Conservation (phyloP, 495 filamentous ascomycete genomes). For the Xylaria longipes region DNA sequence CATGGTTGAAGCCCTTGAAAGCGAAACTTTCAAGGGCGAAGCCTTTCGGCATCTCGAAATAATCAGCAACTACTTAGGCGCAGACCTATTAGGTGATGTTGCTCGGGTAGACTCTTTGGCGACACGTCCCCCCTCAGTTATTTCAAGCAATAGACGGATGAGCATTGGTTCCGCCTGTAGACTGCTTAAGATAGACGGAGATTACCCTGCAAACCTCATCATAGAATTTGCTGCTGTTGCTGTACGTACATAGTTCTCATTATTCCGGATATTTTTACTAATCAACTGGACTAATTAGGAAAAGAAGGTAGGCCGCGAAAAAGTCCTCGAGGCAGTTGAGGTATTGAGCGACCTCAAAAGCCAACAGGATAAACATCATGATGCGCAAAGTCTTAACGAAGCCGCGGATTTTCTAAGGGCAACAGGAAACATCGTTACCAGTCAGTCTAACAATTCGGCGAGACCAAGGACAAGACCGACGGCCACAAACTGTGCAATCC, state of each 20-base stretch:
- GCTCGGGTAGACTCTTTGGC: slow-evolving; percentile 25
- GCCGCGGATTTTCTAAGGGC: slow-evolving; percentile 32
- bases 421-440: slow-evolving; percentile 10
- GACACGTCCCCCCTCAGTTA: neutral
- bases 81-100: slow-evolving; percentile 32
- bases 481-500: neutral
- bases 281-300: slow-evolving; percentile 23
- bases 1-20: slow-evolving; percentile 18
- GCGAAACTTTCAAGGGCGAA: slow-evolving; percentile 21
- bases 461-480: neutral
- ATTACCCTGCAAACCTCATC: slow-evolving; percentile 38
- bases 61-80: slow-evolving; percentile 30
- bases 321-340: slow-evolving; percentile 35
- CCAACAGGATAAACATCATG: slow-evolving; percentile 25
- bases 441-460: neutral
- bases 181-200: slow-evolving; percentile 28
- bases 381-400: slow-evolving; percentile 34
- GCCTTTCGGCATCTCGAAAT: slow-evolving; percentile 34
- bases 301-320: slow-evolving; percentile 21
- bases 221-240: slow-evolving; percentile 28
- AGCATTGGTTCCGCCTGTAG: slow-evolving; percentile 29
- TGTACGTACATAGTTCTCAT: slow-evolving; percentile 26
- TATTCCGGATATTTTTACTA: neutral
- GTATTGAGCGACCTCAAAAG: slow-evolving; percentile 36
- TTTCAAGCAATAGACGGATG: slow-evolving; percentile 28